phyloP scores from a whole-genome alignment of 1,284 basidiomycete species.

The Leccinum colubrinum region DNA sequence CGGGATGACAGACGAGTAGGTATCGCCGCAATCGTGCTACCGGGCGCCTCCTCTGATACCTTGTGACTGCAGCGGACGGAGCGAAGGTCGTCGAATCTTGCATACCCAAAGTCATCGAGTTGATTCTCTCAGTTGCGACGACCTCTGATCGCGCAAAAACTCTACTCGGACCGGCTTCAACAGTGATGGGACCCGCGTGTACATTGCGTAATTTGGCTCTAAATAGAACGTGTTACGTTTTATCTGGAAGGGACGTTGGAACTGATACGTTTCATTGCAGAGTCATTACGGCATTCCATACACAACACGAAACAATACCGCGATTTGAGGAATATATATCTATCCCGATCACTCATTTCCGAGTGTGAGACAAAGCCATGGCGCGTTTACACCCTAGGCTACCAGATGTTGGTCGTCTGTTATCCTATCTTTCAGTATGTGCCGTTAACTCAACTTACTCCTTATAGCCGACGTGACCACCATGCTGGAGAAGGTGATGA shows the following conservation, averaged over 20 bases:
- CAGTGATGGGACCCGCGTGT: conserved; percentile 18
- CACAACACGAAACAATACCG: conserved; percentile 1
- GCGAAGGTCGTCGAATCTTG: conserved; percentile 1
- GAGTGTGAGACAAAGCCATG: conserved; percentile 14
- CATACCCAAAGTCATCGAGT: neutral
- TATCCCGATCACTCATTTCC: conserved; percentile 18
- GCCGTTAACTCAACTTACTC: neutral
- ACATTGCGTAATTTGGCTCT: neutral
- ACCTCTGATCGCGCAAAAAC: too few species aligned
- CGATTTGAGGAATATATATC: conserved; percentile 18
- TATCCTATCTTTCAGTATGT: neutral
- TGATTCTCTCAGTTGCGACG: too few species aligned
- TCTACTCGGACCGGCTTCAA: conserved; percentile 11
- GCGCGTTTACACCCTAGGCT: conserved; percentile 17
- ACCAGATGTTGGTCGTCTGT: conserved; percentile 15
- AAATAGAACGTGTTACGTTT: neutral
- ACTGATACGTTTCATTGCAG: too few species aligned
- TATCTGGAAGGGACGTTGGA: too few species aligned
- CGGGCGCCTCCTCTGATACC: neutral
- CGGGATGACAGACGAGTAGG: conserved; percentile 5
- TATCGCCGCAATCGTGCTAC: too few species aligned
- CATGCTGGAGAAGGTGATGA: neutral
- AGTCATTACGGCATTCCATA: too few species aligned
- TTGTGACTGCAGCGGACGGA: conserved; percentile 15
- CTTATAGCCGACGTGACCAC: conserved; percentile 16